Base-by-base conservation (phyloP, 208 protist genomes). In the Tritrichomonas foetus region DNA sequence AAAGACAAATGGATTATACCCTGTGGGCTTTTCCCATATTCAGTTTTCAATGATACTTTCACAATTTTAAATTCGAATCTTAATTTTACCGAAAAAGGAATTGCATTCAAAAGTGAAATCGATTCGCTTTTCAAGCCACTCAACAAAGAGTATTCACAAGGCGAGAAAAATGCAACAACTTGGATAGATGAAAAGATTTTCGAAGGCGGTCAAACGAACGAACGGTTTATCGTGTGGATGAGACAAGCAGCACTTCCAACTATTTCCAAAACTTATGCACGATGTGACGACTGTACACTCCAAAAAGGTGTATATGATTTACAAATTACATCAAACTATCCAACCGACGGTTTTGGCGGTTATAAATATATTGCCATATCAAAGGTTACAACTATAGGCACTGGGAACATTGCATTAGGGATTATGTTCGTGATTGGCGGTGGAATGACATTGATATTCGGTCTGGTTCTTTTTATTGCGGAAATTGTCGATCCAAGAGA, bases 201-300 rank as follows among this genome's bases (percentile, higher is more conserved):
- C 16, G 20, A 25, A 16, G 41, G 47, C 2, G 47, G 27, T 33
- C 78, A 89, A 61, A 89, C 78, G 5, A 57, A 89, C 57, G 47
- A 53, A n/a, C 78, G 57, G 27, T 89, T 89, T 30, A 89, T 89
- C 30, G 78, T 53, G 20, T 89, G 78, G 78, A 89, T 89, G 78
- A 53, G 44, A n/a, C 14, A 25, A 39, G 13, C 41, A 33, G 14
- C 41, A 3, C 33, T 47, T 5, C 11, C 78, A 53, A 53, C 13
- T 27, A 39, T 89, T 53, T 0, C 22, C 22, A 89, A 89, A 39
- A 57, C 9, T 33, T 89, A 89, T 20, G 39, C 47, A 27, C 53
- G 33, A 20, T 89, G 78, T 33, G 39, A 53, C 11, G 47, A 89
- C 57, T 89, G 78, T 30, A 27, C 5, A 89, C 22, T 89, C 14